Evolutionary conservation across 352 stramenopile genomes (phyloP), one percentile per base, ranked within the genome.

Genomic region (Globisporangium sylvaticum): DNA sequence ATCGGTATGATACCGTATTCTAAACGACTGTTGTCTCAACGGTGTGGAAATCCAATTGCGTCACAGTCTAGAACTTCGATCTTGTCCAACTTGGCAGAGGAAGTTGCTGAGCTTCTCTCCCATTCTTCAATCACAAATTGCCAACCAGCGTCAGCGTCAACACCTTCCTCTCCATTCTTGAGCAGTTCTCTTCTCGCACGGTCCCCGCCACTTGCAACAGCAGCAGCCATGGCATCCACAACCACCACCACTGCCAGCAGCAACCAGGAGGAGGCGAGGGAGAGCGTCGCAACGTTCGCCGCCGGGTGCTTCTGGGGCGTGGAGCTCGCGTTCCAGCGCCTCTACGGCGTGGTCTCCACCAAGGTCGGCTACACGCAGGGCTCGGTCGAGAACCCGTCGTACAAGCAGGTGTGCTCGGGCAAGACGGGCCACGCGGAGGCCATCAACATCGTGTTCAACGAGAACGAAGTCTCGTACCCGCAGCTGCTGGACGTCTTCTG

Each of bases 301-400:
- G 92, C 94, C 53, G 97, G 97, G 29, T 99, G 97, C 77, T 99
- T 99, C 79, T 99, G 96, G 97, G 96, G 96, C 58, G 83, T 98
- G 31, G 93, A 99, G 79, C 73, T 99, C 32, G 93, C 92, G 8
- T 99, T 98, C 79, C 94, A 98, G 78, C 87, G 97, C 57, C 74
- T 98, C 22, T 80, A 84, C 5, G 97, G 97, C 29, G 92, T 99
- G 24, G 68, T 92, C 3, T 78, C 91, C 53, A 99, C 97, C 18
- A 75, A 84, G 0, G 96, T 98, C 6, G 89, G 89, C 59, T 96
- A 96, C 70, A 77, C 80, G 10, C 89, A 94, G 60, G 88, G 92
- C 48, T 56, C 71, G 8, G 78, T 78, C 42, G 76, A 91, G 31
- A 91, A 93, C 72, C 95, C 96, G n/a, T 98, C 91, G 58, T 99